Base-by-base conservation (phyloP, 495 filamentous ascomycete genomes). In the Hamigera avellanea region DNA sequence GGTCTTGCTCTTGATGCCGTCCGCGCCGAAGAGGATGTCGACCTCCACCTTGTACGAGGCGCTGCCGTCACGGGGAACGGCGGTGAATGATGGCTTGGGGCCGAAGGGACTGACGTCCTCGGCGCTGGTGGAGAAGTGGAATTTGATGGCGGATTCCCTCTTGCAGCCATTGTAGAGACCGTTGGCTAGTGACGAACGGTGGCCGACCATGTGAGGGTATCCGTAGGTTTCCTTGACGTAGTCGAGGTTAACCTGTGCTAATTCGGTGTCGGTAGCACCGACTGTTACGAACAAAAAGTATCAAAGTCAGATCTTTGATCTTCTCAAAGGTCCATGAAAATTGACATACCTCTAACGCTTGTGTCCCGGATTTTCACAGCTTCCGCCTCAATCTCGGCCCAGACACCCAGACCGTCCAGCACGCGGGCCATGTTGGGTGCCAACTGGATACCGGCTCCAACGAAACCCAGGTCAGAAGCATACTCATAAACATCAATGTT, bases 401-500 rank as follows among this genome's bases (percentile, higher is more conserved):
- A 83, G 32, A 76, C 74, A 31, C 78, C 82, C 19, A 81, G 63
- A 8, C 70, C 54, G 50, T 84, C 77, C 17, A 88, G 59, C 14
- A 91, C 78, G 0, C 80, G 76, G 16, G 75, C 75, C 65, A 88
- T 82, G 41, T 91, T 87, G 1, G 82, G 82, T 3, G 83, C 80
- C 28, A 89, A 66, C 53, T 89, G 82, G 46, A 89, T 85, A 18
- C 83, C 83, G 6, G 82, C 83, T 33, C 85, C 85, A 8, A 87
- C 80, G 39, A 88, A 88, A 19, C 83, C 83, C 2, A 88, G 62
- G 38, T 81, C 77, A 13, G 77, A 73, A 1, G 83, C 81, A 18
- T 63, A 71, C 51, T 88, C 82, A 46, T 74, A 88, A 29, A 88
- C 74, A 35, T 79, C 66, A 50, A 88, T 77, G 29, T 78, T 52